Base-by-base conservation (phyloP, 2,329 filamentous ascomycete genomes). In the Helminthosporium solani region DNA sequence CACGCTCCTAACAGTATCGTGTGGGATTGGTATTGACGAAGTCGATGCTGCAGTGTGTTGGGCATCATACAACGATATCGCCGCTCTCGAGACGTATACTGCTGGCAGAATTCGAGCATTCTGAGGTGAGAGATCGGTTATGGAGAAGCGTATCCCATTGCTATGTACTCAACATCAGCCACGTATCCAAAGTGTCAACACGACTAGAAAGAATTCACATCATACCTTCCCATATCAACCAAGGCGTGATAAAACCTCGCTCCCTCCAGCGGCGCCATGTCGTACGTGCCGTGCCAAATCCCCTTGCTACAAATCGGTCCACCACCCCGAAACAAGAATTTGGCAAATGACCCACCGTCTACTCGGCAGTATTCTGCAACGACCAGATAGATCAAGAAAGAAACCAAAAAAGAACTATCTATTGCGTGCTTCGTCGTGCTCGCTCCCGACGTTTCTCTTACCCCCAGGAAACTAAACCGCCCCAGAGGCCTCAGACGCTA, bases 61-160 rank as follows among this genome's bases (percentile, higher is more conserved):
- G 1, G 89, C 89, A 63, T 96, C 90, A 71, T 94, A 95, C 9
- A 96, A 79, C 2, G 90, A 96, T 47, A 96, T 94, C 18, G 79
- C 81, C 8, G 84, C 86, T 5, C 91, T 85, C 58, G 90, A 83
- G 58, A 87, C 83, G 70, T 89, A 95, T 45, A 96, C 61, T 20
- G 87, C 91, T 15, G 80, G 84, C 33, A 96, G 78, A 19, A 90
- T 82, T 19, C 90, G 86, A 19, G 87, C 78, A 31, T 76, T 81
- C 3, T 83, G 81, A 18, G 86, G 84, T 3, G 84, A 80, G n/a
- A 95, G 78, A 55, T 90, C 84, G 7, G 90, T 88, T 61, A 96
- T 89, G 35, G 89, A 92, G 76, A 95, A 95, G 44, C 91, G 88
- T 60, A 96, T 92, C 60, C 90, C 91, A 75, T 96, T 96, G 75